Evolutionary conservation across 164 flowering plant genomes (phyloP).

Genomic region (Kingdonia uniflora): DNA sequence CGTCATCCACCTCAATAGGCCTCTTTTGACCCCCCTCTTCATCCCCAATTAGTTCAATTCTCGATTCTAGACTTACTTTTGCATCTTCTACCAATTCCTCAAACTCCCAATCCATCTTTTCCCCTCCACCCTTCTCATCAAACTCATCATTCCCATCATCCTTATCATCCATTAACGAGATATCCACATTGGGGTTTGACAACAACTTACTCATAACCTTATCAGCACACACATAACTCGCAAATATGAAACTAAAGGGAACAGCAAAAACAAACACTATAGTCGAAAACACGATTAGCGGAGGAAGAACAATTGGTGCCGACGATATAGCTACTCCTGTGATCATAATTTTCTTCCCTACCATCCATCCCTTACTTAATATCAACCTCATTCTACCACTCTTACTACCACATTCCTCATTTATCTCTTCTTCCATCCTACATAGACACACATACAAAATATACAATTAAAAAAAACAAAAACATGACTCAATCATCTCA

Average conservation of each 20-base stretch:
- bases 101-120: background rate
- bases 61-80: constrained; percentile 2
- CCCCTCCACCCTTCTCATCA: background rate
- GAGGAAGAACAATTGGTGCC: constrained; percentile 66
- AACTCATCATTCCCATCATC: background rate
- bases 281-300: constrained; percentile 41
- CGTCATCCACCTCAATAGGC: background rate
- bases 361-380: constrained; percentile 25
- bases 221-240: constrained; percentile 54
- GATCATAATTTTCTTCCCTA: constrained; percentile 53
- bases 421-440: constrained; percentile 1
- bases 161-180: background rate
- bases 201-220: constrained; percentile 59
- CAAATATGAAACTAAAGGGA: constrained; percentile 51
- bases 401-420: background rate
- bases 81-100: constrained; percentile 4
- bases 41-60: constrained; percentile 1
- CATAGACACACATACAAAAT: background rate
- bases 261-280: constrained; percentile 51
- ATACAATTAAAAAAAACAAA: background rate
- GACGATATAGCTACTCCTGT: constrained; percentile 52
- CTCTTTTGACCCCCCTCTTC: background rate
- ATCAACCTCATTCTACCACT: constrained; percentile 25
- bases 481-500: no score
- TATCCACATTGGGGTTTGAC: constrained; percentile 12